phyloP scores from a whole-genome alignment of 225 moss, liverwort and hornwort genomes.

The Pseudisothecium myosuroides region DNA sequence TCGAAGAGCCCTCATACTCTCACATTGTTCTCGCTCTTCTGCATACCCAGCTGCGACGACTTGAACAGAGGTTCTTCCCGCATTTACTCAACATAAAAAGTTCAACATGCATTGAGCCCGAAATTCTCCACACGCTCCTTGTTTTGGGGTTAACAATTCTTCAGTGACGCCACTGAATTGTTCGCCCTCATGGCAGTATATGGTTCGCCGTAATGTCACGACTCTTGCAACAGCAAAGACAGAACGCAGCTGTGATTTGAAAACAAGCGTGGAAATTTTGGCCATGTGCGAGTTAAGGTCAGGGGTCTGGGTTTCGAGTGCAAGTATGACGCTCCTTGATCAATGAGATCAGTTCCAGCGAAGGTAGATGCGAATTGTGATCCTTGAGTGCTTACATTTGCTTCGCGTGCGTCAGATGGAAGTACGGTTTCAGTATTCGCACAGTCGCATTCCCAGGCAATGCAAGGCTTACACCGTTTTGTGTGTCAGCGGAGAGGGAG shows the following conservation, averaged over 20 bases:
- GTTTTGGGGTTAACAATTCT: too few species aligned
- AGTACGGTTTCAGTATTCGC: constrained; percentile 3
- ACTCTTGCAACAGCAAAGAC: not conserved
- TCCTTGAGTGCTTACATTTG: not conserved
- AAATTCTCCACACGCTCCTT: not conserved
- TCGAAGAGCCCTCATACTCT: not conserved
- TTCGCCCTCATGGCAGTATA: not conserved
- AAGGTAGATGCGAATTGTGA: not conserved
- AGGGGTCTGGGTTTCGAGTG: not conserved
- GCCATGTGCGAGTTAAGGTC: not conserved
- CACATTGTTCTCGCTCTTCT: not conserved
- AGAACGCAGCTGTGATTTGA: not conserved
- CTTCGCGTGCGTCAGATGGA: constrained; percentile 16
- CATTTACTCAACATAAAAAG: not conserved
- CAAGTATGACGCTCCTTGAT: not conserved
- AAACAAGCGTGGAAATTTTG: not conserved
- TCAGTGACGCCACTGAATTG: not conserved
- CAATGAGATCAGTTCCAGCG: not conserved
- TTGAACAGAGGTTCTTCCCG: not conserved
- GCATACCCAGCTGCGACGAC: not conserved
- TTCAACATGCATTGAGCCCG: not conserved
- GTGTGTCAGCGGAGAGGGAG: constrained; percentile 8
- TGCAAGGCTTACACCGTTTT: not conserved
- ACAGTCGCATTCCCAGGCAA: constrained; percentile 34
- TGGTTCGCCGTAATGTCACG: not conserved